Evolutionary conservation across 202 grass and related monocot genomes (phyloP).

Genomic region (Miscanthus sacchariflorus): DNA sequence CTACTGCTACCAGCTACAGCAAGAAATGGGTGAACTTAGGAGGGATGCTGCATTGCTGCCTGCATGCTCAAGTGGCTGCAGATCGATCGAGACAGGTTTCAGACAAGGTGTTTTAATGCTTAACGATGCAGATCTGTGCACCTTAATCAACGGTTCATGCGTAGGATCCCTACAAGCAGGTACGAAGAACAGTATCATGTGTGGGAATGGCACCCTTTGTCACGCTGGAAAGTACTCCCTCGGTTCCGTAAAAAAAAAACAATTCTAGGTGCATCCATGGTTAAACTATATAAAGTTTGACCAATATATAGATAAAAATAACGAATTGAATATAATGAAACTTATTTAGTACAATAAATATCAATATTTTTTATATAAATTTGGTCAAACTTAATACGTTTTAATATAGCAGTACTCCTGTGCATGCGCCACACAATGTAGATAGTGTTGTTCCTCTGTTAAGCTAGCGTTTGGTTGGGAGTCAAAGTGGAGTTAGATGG

Average conservation of each 20-base stretch:
- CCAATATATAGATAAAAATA: background rate
- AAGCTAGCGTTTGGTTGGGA: too few species aligned
- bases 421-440: too few species aligned
- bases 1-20: background rate
- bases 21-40: background rate
- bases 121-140: conserved; percentile 30
- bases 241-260: too few species aligned
- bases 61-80: conserved; percentile 33
- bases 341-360: too few species aligned
- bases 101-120: conserved; percentile 35
- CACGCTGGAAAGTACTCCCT: too few species aligned
- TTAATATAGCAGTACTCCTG: too few species aligned
- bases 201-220: background rate
- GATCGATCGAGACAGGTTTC: conserved; percentile 16
- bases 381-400: too few species aligned
- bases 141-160: conserved; percentile 9
- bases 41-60: background rate
- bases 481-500: too few species aligned
- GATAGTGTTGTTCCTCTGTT: too few species aligned
- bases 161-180: background rate
- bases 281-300: background rate
- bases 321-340: too few species aligned
- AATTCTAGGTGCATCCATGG: too few species aligned
- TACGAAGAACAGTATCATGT: background rate
- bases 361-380: too few species aligned